A percentile compares a stretch with the other conserved stretches of the same genome.
Evolutionary conservation across 768 basidiomycete species (phyloP).

Genomic region (Suillus bovinus): DNA sequence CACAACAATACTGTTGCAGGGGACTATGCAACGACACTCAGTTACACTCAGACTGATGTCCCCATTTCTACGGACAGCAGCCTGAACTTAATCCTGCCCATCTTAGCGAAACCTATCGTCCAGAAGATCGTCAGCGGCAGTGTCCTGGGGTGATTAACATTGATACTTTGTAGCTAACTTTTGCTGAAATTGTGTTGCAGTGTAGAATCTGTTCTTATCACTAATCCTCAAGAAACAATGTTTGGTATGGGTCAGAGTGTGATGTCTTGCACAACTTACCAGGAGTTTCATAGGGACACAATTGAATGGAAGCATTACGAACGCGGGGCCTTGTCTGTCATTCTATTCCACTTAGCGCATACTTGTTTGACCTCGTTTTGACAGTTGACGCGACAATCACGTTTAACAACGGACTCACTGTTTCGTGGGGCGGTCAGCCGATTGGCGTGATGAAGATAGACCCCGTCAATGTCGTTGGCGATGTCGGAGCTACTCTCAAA

Average conservation of each 20-base stretch:
- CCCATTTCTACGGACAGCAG: conserved; percentile 61
- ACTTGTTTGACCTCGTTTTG: conserved; percentile 11
- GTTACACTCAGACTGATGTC: conserved; percentile 58
- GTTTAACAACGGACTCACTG: conserved; percentile 60
- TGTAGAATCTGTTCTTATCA: conserved; percentile 62
- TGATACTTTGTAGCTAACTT: conserved; percentile 2
- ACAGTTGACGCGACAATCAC: conserved; percentile 66
- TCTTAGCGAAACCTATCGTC: conserved; percentile 74
- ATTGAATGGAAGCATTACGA: conserved; percentile 62
- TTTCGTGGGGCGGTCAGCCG: conserved; percentile 57
- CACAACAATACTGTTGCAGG: conserved; percentile 38
- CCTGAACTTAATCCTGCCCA: conserved; percentile 63
- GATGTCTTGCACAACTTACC: conserved; percentile 4
- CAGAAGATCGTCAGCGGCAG: conserved; percentile 66
- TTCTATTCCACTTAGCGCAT: background rate
- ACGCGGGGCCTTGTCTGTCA: conserved; percentile 70
- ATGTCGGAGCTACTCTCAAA: conserved; percentile 62
- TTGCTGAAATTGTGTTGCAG: conserved; percentile 29
- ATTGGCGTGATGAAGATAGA: conserved; percentile 64
- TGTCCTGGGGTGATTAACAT: conserved; percentile 44
- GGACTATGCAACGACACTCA: conserved; percentile 60
- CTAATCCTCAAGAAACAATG: conserved; percentile 52
- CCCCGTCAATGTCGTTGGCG: conserved; percentile 57
- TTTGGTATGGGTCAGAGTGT: conserved; percentile 45
- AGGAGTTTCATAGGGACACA: conserved; percentile 40